Evolutionary conservation across 192 early-diverging fungal genomes (phyloP).

Genomic region (Coemansia nantahalensis): DNA sequence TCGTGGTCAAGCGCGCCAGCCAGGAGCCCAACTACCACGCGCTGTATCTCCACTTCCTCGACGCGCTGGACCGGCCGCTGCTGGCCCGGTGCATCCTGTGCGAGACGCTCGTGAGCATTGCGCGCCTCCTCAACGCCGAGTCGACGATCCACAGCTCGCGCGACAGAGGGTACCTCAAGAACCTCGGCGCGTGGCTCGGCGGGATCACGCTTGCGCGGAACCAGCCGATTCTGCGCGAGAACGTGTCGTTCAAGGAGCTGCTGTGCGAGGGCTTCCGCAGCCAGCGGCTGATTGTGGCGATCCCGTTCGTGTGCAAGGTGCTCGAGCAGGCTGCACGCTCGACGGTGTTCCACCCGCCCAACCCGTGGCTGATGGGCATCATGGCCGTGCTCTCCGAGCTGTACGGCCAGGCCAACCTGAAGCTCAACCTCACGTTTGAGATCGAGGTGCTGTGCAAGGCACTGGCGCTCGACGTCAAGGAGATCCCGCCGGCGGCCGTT

Average conservation of each 20-base stretch:
- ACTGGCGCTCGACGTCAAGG: conserved; percentile 77
- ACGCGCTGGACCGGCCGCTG: conserved; percentile 64
- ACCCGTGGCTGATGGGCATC: conserved; percentile 97
- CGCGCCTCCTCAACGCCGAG: conserved; percentile 88
- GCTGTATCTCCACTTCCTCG: conserved; percentile 84
- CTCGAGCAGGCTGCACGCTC: conserved; percentile 83
- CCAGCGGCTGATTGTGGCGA: conserved; percentile 88
- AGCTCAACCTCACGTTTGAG: conserved; percentile 95
- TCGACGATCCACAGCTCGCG: conserved; percentile 86
- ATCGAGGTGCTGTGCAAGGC: conserved; percentile 98
- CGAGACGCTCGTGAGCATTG: conserved; percentile 87
- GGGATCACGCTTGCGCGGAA: conserved; percentile 95
- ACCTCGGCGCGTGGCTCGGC: conserved; percentile 96
- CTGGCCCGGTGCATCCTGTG: conserved; percentile 76
- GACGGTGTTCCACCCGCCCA: conserved; percentile 90
- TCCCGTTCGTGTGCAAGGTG: conserved; percentile 98
- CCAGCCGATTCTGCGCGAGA: conserved; percentile 92
- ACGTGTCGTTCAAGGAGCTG: conserved; percentile 92
- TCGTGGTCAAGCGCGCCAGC: conserved; percentile 93
- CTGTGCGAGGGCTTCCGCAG: conserved; percentile 88
- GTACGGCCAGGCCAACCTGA: conserved; percentile 90
- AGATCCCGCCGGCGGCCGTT: conserved; percentile 44
- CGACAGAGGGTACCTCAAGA: conserved; percentile 90
- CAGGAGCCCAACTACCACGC: conserved; percentile 97
- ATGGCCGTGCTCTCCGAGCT: conserved; percentile 89